Conservation (phyloP, 2,329 filamentous ascomycete species). For the Penicillium decumbens region DNA sequence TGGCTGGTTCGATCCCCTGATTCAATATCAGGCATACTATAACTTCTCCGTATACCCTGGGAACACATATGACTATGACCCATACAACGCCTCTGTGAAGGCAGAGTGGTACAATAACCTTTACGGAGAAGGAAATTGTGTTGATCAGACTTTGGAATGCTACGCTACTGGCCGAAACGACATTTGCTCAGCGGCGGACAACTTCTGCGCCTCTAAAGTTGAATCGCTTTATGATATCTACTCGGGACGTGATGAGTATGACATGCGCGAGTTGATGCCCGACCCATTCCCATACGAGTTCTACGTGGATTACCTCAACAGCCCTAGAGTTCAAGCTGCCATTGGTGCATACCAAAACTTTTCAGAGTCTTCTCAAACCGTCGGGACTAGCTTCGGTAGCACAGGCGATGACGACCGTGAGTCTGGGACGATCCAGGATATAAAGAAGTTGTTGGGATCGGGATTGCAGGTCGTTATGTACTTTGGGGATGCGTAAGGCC, state of each 20-base stretch:
- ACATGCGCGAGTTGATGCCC: conserved; percentile 39
- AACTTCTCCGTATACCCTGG: conserved; percentile 37
- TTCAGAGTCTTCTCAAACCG: conserved; percentile 41
- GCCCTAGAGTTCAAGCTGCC: conserved; percentile 43
- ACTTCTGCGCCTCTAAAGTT: conserved; percentile 53
- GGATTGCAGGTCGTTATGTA: conserved; percentile 38
- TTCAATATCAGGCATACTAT: conserved; percentile 39
- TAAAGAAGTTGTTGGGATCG: conserved; percentile 40
- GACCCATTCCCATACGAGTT: conserved; percentile 34
- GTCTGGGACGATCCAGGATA: conserved; percentile 36
- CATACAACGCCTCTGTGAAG: conserved; percentile 45
- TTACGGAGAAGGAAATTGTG: conserved; percentile 58
- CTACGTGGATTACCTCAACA: conserved; percentile 51
- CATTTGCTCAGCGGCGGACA: conserved; percentile 52
- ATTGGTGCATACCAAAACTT: conserved; percentile 51
- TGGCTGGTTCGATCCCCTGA: conserved; percentile 38
- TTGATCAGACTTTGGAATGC: conserved; percentile 55
- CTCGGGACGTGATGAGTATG: conserved; percentile 51
- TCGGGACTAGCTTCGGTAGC: conserved; percentile 39
- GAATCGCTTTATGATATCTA: conserved; percentile 51
- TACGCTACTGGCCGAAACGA: conserved; percentile 48
- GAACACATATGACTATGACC: conserved; percentile 33
- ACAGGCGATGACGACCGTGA: conserved; percentile 46
- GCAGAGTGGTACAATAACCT: conserved; percentile 55
- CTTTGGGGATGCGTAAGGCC: conserved; percentile 27